Base-by-base conservation (phyloP, 1,139 yeast genomes). In the Scheffersomyces titani region DNA sequence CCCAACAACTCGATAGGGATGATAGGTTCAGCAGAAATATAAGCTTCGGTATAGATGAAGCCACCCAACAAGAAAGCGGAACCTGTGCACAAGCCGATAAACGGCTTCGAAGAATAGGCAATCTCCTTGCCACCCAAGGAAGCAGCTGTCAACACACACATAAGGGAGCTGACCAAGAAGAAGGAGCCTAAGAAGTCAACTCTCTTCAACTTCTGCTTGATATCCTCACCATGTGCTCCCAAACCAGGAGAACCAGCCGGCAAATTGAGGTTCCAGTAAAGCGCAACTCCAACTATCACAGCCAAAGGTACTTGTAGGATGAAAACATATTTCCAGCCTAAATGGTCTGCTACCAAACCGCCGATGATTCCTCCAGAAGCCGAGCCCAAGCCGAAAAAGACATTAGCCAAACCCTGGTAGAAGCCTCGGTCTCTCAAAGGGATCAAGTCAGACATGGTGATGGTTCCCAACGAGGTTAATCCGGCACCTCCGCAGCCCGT, bases 321-420 rank as follows among this genome's bases (percentile, higher is more conserved):
- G 62, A 83, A 83, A 0, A 83, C 85, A 66, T 81, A 82, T 67
- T 92, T 82, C 98, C 98, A 92, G 44, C 97, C 97, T 61, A 86
- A 79, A n/a, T 72, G 67, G 57, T 87, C 90, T 21, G 93, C 83
- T 44, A 91, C 74, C 47, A 87, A 66, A 11, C 97, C 96, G 47
- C 97, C 87, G 22, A 83, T 60, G 19, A 81, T 69, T 6, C 92
- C 92, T 47, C 94, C 93, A 18, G 84, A 74, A 2, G 90, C 89
- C 6, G 90, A 85, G 4, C 96, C 96, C 45, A 84, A 62, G 1
- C 91, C 92, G 67, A 77, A 89, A 51, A 83, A 84, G 47, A 88
- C 76, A 65, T 87, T 89, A 46, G 86, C 88, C 58, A 81, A 67
- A 0, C 87, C 87, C 65, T 83, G 87, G 64, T 73, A 83, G 55